phyloP scores from a whole-genome alignment of 2,329 filamentous ascomycete genomes.

The Penicillium decumbens region DNA sequence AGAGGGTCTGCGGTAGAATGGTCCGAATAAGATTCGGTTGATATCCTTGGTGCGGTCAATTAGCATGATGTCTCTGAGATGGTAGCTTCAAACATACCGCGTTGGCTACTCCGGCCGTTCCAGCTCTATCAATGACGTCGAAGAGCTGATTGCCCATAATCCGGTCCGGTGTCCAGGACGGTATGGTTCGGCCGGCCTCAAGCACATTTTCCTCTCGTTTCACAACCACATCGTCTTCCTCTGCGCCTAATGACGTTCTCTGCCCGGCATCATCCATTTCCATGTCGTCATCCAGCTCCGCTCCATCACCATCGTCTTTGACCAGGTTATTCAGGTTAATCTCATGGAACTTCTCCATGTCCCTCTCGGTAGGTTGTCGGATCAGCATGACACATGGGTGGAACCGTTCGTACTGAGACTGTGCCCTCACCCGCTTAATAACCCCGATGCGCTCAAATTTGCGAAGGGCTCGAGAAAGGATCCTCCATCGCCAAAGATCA shows the following conservation, averaged over 20 bases:
- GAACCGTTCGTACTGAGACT: slow-evolving; percentile 40
- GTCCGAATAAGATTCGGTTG: slow-evolving; percentile 44
- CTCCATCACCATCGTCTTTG: slow-evolving; percentile 22
- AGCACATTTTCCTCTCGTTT: slow-evolving; percentile 24
- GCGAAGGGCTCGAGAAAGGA: slow-evolving; percentile 42
- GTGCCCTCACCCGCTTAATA: slow-evolving; percentile 41
- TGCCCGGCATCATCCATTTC: slow-evolving; percentile 20
- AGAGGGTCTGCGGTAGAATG: slow-evolving; percentile 52
- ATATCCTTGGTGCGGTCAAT: slow-evolving; percentile 31
- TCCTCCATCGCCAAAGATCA: slow-evolving; percentile 37
- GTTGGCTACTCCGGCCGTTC: slow-evolving; percentile 49
- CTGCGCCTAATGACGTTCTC: slow-evolving; percentile 8
- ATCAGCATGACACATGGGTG: slow-evolving; percentile 44
- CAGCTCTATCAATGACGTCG: slow-evolving; percentile 46
- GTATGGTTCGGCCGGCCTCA: slow-evolving; percentile 38
- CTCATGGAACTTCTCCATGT: slow-evolving; percentile 40
- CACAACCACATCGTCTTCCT: slow-evolving; percentile 17
- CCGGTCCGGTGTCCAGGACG: slow-evolving; percentile 54
- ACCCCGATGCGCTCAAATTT: slow-evolving; percentile 46
- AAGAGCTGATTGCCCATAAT: slow-evolving; percentile 51
- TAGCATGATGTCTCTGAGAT: neutral
- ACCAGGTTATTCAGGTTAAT: slow-evolving; percentile 28
- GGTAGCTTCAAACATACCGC: slow-evolving; percentile 27
- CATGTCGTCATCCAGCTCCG: slow-evolving; percentile 35
- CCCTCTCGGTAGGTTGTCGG: slow-evolving; percentile 39